These are phyloP conservation scores for Hypoxylon sp. DNA, from an alignment of 2,329 filamentous ascomycete genomes.

Conservation along the genomic window DNA sequence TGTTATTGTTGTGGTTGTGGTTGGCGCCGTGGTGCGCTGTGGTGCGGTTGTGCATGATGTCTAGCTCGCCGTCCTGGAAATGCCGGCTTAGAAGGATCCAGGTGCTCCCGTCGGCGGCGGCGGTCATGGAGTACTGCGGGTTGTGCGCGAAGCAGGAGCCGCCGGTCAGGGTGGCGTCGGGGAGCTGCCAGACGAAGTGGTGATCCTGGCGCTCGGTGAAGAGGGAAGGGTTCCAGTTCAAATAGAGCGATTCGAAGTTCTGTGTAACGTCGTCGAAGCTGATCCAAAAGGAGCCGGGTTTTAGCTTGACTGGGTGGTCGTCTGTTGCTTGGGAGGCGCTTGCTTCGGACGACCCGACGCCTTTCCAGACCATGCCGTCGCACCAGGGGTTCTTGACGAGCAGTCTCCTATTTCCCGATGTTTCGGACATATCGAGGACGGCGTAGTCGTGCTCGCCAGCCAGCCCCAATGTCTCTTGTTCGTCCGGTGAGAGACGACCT, in stretches of 20 bases:
- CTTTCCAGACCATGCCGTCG: slow-evolving; percentile 82
- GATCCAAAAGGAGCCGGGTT: slow-evolving; percentile 93
- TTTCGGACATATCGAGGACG: slow-evolving; percentile 81
- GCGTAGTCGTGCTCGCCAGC: slow-evolving; percentile 96
- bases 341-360: slow-evolving; percentile 58
- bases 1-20: slow-evolving; percentile 4
- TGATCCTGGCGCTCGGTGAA: slow-evolving; percentile 88
- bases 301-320: slow-evolving; percentile 54
- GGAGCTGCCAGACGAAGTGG: slow-evolving; percentile 86
- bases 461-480: slow-evolving; percentile 85
- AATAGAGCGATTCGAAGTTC: slow-evolving; percentile 94
- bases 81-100: slow-evolving; percentile 93
- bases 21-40: slow-evolving; percentile 42
- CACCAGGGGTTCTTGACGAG: slow-evolving; percentile 98
- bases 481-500: slow-evolving; percentile 80
- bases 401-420: slow-evolving; percentile 73
- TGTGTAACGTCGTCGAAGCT: slow-evolving; percentile 88
- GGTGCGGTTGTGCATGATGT: slow-evolving; percentile 65
- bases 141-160: slow-evolving; percentile 72
- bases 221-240: slow-evolving; percentile 95
- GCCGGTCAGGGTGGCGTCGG: slow-evolving; percentile 61
- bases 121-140: slow-evolving; percentile 79
- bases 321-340: slow-evolving; percentile 39
- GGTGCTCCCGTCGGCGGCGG: slow-evolving; percentile 71
- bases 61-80: slow-evolving; percentile 78